Conservation (phyloP, 2,329 filamentous ascomycete genomes). For the Metarhizium humberi region DNA sequence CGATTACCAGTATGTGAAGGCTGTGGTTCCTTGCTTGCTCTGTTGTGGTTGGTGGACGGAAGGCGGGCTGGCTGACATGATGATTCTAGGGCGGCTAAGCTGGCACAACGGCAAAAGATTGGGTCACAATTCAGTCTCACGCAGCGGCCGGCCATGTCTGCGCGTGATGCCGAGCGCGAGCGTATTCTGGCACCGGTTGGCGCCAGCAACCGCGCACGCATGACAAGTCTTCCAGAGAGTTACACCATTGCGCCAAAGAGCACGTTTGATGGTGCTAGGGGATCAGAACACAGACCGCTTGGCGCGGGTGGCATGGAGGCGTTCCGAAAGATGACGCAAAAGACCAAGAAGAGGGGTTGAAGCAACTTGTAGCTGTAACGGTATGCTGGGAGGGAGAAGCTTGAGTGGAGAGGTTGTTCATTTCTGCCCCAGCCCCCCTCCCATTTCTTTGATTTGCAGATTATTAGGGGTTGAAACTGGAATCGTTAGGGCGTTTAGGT, state of each 20-base stretch:
- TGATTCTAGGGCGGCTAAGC: conserved; percentile 38
- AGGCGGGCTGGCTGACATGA: neutral
- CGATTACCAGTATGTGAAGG: conserved; percentile 43
- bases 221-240: conserved; percentile 43
- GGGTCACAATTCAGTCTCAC: conserved; percentile 40
- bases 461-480: too few relatives aligned
- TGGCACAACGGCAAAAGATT: conserved; percentile 39
- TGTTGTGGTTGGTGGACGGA: neutral
- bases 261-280: conserved; percentile 46
- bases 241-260: conserved; percentile 54
- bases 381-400: neutral
- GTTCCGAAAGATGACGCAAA: conserved; percentile 57
- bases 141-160: conserved; percentile 35
- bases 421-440: neutral
- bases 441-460: too few relatives aligned
- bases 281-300: conserved; percentile 47
- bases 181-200: conserved; percentile 47
- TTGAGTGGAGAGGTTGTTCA: neutral
- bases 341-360: conserved; percentile 42
- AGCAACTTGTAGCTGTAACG: neutral
- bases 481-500: too few relatives aligned
- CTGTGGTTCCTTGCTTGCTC: neutral
- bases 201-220: conserved; percentile 46
- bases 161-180: conserved; percentile 45
- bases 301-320: conserved; percentile 55